Evolutionary conservation across 1,284 basidiomycete species (phyloP), one percentile per base, ranked within the genome.

Genomic region (Rhodotorula sp.): DNA sequence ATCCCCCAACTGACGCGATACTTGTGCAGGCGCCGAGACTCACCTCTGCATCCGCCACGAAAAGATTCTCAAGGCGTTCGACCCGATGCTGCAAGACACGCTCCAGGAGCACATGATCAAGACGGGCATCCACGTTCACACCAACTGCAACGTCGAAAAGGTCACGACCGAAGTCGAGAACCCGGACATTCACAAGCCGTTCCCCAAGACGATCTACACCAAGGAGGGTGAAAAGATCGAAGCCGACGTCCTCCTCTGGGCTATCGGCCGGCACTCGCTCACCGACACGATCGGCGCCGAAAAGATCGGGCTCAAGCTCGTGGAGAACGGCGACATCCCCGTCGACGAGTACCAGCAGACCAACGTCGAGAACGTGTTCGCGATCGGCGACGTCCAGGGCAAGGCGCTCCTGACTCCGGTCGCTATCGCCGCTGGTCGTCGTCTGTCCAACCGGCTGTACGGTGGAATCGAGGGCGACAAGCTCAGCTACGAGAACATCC

Each of bases 401-500:
- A 95, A 96, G 83, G 92, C 88, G 34, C 84, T 95, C 43, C 85
- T 99, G 72, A 99, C 96, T 1, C 96, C 97, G n/a, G 97, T 99
- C 10, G 97, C 96, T 31, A 97, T 99, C 73, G 96, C 96, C 62
- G 97, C 97, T 8, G 96, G 94, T 34, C 85, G 96, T 69, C 85
- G 93, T 72, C 84, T 98, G 54, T 87, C 89, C 63, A 99, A 98
- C 84, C 85, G 97, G 64, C 83, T 99, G 65, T 99, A 93, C 80
- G 97, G 96, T 16, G 88, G 88, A 0, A 86, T 88, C 66, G 85
- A 91, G 82, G 93, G 87, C 85, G 92, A 91, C 84, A 73, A 77
- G 51, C 71, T 78, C 54, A 86, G 86, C 79, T 99, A 99, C 81
- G 87, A 90, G 58, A 88, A 97, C 81, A 94, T 99, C 75, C 91